Conservation (phyloP, 139 green algal species). For the Haematococcus sp. region DNA sequence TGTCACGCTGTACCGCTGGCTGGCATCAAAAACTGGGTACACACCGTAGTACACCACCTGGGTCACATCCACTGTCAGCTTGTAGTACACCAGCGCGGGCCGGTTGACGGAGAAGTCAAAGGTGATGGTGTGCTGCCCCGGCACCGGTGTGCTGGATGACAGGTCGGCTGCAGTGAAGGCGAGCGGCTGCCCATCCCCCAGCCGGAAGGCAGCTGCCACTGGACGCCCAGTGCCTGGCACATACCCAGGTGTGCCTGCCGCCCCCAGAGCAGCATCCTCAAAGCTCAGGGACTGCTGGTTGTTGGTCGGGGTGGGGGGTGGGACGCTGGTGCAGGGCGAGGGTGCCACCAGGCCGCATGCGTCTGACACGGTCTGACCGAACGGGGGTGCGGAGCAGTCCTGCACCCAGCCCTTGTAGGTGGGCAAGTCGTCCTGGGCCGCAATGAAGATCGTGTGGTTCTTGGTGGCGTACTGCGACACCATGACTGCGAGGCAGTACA, state of each 20-base stretch:
- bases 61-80: constrained; percentile 11
- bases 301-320: not conserved
- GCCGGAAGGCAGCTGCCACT: constrained; percentile 2
- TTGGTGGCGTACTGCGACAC: constrained; percentile 2
- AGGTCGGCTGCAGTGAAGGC: constrained; percentile 7
- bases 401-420: constrained; percentile 45
- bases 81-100: not conserved
- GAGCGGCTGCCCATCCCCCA: constrained; percentile 1
- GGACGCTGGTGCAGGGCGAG: constrained; percentile 17
- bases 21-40: constrained; percentile 26
- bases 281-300: constrained; percentile 25
- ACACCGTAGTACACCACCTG: constrained; percentile 22
- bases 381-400: constrained; percentile 14
- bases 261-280: too few species aligned
- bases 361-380: not conserved
- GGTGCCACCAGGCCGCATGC: constrained; percentile 14
- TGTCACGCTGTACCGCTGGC: not conserved
- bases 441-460: constrained; percentile 31
- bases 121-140: constrained; percentile 2
- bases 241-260: not conserved
- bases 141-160: not conserved
- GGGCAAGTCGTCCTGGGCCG: constrained; percentile 39
- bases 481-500: too few species aligned
- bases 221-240: not conserved
- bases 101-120: not conserved